phyloP scores from a whole-genome alignment of 306 rosid species.

The Sechiopsis laciniata region DNA sequence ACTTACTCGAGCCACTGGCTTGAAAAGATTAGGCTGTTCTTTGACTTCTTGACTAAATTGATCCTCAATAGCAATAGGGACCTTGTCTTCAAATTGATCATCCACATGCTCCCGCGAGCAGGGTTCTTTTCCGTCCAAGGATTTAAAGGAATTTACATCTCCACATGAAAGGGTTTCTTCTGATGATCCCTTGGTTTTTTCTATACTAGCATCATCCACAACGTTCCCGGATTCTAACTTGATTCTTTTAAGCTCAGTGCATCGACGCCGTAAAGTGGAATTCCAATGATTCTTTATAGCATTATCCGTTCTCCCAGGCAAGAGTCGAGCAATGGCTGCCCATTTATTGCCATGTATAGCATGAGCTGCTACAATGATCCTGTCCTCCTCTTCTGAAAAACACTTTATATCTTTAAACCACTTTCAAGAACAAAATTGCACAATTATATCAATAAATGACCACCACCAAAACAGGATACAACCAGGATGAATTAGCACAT shows the following conservation, averaged over 20 bases:
- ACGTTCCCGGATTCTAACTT: slow-evolving; percentile 49
- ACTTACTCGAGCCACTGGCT: slow-evolving; percentile 75
- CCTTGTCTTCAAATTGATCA: slow-evolving; percentile 43
- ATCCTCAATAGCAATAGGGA: slow-evolving; percentile 36
- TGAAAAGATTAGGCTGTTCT: slow-evolving; percentile 58
- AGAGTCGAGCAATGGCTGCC: slow-evolving; percentile 81
- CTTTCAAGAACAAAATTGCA: slow-evolving; percentile 17
- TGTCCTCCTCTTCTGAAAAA: slow-evolving; percentile 82
- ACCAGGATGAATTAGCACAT: background rate
- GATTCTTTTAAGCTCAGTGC: slow-evolving; percentile 43
- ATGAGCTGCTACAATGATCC: slow-evolving; percentile 81
- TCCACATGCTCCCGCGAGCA: slow-evolving; percentile 47
- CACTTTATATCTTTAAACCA: slow-evolving; percentile 3
- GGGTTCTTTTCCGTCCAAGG: slow-evolving; percentile 63
- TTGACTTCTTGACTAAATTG: slow-evolving; percentile 39
- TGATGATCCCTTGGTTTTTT: slow-evolving; percentile 76
- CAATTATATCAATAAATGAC: background rate
- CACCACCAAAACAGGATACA: background rate
- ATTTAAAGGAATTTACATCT: slow-evolving; percentile 66
- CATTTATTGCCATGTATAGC: slow-evolving; percentile 84
- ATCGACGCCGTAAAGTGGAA: slow-evolving; percentile 73
- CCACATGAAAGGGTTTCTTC: slow-evolving; percentile 85
- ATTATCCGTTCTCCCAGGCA: slow-evolving; percentile 85
- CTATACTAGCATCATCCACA: slow-evolving; percentile 59
- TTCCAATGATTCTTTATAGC: slow-evolving; percentile 95